These are phyloP conservation scores for Hirsutella thompsonii DNA, from an alignment of 2,329 filamentous ascomycete genomes.

Conservation along the genomic window DNA sequence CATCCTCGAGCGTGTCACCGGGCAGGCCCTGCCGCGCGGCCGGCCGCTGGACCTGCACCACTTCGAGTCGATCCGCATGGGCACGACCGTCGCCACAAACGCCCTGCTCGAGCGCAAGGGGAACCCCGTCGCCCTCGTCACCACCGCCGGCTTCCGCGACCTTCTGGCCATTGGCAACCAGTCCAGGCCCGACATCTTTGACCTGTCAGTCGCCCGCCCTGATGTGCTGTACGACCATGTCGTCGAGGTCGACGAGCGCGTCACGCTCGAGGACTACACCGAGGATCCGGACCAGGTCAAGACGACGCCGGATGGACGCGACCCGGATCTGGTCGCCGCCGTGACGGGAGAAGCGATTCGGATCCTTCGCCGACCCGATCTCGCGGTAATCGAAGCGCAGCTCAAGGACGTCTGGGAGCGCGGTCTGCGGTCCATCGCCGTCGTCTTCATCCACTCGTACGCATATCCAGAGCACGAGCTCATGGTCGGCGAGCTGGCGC, in stretches of 20 bases:
- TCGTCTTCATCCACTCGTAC: slow-evolving; percentile 65
- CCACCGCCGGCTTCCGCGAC: slow-evolving; percentile 61
- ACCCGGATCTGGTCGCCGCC: slow-evolving; percentile 48
- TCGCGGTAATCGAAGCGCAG: slow-evolving; percentile 36
- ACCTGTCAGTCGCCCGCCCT: slow-evolving; percentile 54
- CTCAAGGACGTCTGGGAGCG: slow-evolving; percentile 47
- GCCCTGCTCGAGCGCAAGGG: slow-evolving; percentile 65
- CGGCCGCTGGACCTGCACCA: slow-evolving; percentile 19
- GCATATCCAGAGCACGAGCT: slow-evolving; percentile 41
- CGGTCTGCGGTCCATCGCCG: slow-evolving; percentile 37
- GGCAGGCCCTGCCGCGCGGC: slow-evolving; percentile 18
- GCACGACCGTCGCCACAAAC: slow-evolving; percentile 70
- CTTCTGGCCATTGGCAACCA: slow-evolving; percentile 63
- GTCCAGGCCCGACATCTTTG: slow-evolving; percentile 59
- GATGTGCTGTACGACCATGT: slow-evolving; percentile 58
- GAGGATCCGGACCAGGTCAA: slow-evolving; percentile 43
- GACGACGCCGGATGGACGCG: slow-evolving; percentile 31
- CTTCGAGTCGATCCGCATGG: slow-evolving; percentile 60
- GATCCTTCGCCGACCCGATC: slow-evolving; percentile 47
- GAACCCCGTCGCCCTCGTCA: slow-evolving; percentile 56
- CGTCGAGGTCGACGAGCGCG: slow-evolving; percentile 59
- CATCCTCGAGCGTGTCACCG: slow-evolving; percentile 20
- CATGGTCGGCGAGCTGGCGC: slow-evolving; percentile 19
- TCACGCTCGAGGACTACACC: slow-evolving; percentile 61
- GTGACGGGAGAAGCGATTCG: slow-evolving; percentile 57